phyloP scores from a whole-genome alignment of 192 early-diverging fungal species.

The Coemansia sp. region DNA sequence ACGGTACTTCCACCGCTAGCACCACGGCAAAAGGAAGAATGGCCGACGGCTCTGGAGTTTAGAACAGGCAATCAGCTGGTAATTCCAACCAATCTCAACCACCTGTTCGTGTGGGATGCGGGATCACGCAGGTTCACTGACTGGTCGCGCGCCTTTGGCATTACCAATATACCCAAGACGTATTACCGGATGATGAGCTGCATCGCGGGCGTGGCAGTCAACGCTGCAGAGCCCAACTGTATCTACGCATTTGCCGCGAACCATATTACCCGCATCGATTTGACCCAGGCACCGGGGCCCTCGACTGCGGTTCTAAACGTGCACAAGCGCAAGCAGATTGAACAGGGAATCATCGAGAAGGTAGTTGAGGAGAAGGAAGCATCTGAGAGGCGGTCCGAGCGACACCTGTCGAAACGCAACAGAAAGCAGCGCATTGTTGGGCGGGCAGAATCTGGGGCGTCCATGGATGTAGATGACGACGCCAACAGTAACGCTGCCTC shows the following conservation, averaged over 20 bases:
- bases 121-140: slow-evolving; percentile 65
- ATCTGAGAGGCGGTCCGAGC: slow-evolving; percentile 40
- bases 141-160: slow-evolving; percentile 77
- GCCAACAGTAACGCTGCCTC: slow-evolving; percentile 11
- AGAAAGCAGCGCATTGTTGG: slow-evolving; percentile 38
- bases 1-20: slow-evolving; percentile 16
- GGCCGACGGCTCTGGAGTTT: slow-evolving; percentile 37
- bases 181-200: slow-evolving; percentile 66
- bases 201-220: slow-evolving; percentile 71
- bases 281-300: slow-evolving; percentile 59
- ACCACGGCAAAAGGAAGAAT: slow-evolving; percentile 13
- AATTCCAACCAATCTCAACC: slow-evolving; percentile 70
- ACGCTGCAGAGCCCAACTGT: slow-evolving; percentile 60
- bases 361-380: slow-evolving; percentile 46
- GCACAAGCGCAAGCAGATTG: slow-evolving; percentile 60
- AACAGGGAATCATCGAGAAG: slow-evolving; percentile 40
- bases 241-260: slow-evolving; percentile 68
- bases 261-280: slow-evolving; percentile 74
- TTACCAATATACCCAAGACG: slow-evolving; percentile 60
- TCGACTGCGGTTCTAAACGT: slow-evolving; percentile 57
- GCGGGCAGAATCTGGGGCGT: slow-evolving; percentile 23
- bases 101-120: slow-evolving; percentile 69
- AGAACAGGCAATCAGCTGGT: slow-evolving; percentile 25
- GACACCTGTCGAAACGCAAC: slow-evolving; percentile 49
- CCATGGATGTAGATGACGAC: slow-evolving; percentile 38